Evolutionary conservation across 345 rosid genomes (phyloP), one percentile per base, ranked within the genome.

Genomic region (Diplotaxis tenuifolia): DNA sequence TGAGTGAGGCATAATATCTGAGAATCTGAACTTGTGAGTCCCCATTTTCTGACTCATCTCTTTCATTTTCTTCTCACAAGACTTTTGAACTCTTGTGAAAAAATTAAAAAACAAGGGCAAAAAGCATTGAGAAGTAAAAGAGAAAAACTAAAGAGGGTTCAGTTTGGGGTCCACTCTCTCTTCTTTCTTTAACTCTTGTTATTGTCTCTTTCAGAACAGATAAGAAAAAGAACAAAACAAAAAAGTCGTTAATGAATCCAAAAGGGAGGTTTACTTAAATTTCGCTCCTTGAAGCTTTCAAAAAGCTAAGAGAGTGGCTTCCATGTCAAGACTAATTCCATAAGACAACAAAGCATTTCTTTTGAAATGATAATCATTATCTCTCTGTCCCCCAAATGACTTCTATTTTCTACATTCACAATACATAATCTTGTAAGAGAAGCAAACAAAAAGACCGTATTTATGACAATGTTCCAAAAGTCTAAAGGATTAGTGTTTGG

Each of bases 1-100:
- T 52, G 25, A 19, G 12, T 9, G 56, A 19, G 56, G 56, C 56
- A 52, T 52, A 73, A 91, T 87, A 40, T 83, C 86, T 68, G 87
- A 85, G 25, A 86, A 74, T 62, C 80, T 86, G 74, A 89, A 89
- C 80, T 81, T 86, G 84, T 84, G 67, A 73, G 83, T 84, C 4
- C 89, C 86, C 91, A 89, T 89, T 73, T 62, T 60, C 60, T 45
- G 68, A 42, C 19, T 73, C 67, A 58, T 56, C 66, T 45, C 71
- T 55, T 72, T 66, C 80, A 67, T 62, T 63, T 45, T 60, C 76
- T 45, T 60, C 76, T 56, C 52, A 68, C 25, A 69, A 3, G n/a
- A 25, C 16, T 58, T 27, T 32, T 47, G 16, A 69, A 15, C 62
- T 56, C 60, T 3, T 76, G 42, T 56, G 15, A 42, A 60, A 14